Percentiles rank a stretch among this genome's conserved stretches.
phyloP scores from a whole-genome alignment of 1,139 yeast species.

The Suhomyces wounanorum region DNA sequence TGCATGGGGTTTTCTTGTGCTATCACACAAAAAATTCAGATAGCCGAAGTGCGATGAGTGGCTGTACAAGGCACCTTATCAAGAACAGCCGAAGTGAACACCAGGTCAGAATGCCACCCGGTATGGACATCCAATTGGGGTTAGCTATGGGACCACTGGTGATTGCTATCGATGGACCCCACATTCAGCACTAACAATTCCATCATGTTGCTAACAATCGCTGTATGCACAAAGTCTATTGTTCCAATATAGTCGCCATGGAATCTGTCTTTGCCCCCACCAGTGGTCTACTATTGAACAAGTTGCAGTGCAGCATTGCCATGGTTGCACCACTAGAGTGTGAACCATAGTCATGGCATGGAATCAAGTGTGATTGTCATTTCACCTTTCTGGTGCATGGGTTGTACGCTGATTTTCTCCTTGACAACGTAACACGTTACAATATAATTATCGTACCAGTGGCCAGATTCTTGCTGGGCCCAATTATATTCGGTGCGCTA shows the following conservation, averaged over 20 bases:
- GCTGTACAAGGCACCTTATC: background rate
- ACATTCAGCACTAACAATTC: background rate
- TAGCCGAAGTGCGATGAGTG: slow-evolving; percentile 5
- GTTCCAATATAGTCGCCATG: background rate
- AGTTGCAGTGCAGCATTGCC: background rate
- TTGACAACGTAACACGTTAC: background rate
- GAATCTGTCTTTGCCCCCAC: background rate
- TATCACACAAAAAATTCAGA: background rate
- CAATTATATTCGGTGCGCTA: background rate
- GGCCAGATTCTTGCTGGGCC: background rate
- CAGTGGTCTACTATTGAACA: background rate
- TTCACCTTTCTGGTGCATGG: background rate
- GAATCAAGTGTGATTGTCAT: background rate
- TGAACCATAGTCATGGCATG: background rate
- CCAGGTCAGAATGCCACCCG: background rate
- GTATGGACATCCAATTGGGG: too few relatives aligned
- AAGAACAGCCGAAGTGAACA: background rate
- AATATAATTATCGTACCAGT: background rate
- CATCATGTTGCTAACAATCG: background rate
- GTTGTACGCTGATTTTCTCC: background rate
- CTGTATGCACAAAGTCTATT: background rate
- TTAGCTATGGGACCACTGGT: too few relatives aligned
- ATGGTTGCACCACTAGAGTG: background rate
- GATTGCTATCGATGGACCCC: background rate
- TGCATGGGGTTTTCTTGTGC: background rate